Evolutionary conservation across 495 filamentous ascomycete genomes (phyloP).

Genomic region (Entonaema liquescens): DNA sequence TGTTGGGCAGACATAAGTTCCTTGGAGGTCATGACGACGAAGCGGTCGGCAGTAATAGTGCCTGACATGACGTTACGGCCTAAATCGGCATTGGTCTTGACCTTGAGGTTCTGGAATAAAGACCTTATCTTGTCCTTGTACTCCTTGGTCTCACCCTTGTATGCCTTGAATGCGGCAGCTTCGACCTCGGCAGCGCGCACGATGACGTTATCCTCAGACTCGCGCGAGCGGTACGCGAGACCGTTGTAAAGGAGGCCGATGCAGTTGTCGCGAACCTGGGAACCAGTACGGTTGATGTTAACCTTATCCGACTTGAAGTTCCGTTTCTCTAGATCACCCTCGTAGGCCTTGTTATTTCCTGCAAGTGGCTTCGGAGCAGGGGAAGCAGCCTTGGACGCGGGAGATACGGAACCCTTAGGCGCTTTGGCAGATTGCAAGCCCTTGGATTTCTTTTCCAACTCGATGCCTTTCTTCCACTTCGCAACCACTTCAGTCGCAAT

Average conservation of each 20-base stretch:
- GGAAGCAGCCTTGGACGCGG: conserved; percentile 49
- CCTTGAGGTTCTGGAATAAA: conserved; percentile 92
- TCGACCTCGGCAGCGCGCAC: conserved; percentile 76
- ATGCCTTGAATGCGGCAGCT: conserved; percentile 69
- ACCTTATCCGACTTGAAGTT: conserved; percentile 83
- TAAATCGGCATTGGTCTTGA: conserved; percentile 81
- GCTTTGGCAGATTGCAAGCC: conserved; percentile 57
- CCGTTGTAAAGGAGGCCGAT: conserved; percentile 93
- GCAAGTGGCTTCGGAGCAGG: conserved; percentile 53
- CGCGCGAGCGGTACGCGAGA: conserved; percentile 68
- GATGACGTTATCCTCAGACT: conserved; percentile 65
- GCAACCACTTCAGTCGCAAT: conserved; percentile 81
- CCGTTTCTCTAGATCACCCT: conserved; percentile 79
- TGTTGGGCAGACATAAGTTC: conserved; percentile 66
- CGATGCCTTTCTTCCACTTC: conserved; percentile 87
- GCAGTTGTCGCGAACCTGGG: conserved; percentile 76
- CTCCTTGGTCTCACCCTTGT: conserved; percentile 70
- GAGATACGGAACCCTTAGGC: conserved; percentile 43
- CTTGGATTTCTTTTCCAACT: conserved; percentile 68
- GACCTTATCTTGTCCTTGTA: conserved; percentile 90
- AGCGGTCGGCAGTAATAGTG: conserved; percentile 71
- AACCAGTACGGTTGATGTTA: conserved; percentile 73
- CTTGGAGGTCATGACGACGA: conserved; percentile 70
- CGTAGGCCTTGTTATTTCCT: conserved; percentile 64
- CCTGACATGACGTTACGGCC: conserved; percentile 77